Percentiles rank a stretch among this genome's conserved stretches.
Conservation (phyloP, 2,329 filamentous ascomycete species). For the Verticillium longisporum region DNA sequence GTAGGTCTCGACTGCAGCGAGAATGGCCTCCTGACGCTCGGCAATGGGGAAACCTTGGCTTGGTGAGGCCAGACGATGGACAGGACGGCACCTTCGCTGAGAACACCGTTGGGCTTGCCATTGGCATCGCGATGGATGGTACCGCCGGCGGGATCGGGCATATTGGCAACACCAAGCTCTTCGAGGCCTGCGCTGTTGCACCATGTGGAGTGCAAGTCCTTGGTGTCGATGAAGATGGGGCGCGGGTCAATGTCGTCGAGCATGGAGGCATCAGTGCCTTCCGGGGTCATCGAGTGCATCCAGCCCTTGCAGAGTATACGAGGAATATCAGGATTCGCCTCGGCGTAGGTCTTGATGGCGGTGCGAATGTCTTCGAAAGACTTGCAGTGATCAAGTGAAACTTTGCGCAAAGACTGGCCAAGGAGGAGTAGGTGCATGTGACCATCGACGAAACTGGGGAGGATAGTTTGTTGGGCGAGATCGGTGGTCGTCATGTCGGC, state of each 20-base stretch:
- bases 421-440: conserved; percentile 50
- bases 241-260: conserved; percentile 46
- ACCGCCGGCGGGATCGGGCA: conserved; percentile 42
- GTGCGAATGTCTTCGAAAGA: conserved; percentile 40
- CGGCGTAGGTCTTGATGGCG: conserved; percentile 37
- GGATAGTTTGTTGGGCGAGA: conserved; percentile 26
- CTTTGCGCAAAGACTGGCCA: conserved; percentile 45
- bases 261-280: conserved; percentile 36
- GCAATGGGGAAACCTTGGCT: conserved; percentile 38
- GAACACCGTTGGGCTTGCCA: conserved; percentile 41
- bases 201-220: conserved; percentile 51
- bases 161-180: conserved; percentile 39
- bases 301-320: conserved; percentile 48
- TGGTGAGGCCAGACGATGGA: conserved; percentile 49
- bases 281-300: conserved; percentile 44
- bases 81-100: conserved; percentile 45
- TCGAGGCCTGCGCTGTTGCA: conserved; percentile 43
- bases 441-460: conserved; percentile 52
- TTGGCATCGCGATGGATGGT: conserved; percentile 41
- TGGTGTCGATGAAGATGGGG: conserved; percentile 50
- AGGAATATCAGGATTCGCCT: conserved; percentile 35
- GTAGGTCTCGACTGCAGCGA: conserved; percentile 41
- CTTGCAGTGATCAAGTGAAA: conserved; percentile 40
- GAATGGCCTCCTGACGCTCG: conserved; percentile 40
- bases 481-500: conserved; percentile 4